Evolutionary conservation across 179 eudicot species (phyloP), one percentile per base, ranked within the genome.

Genomic region (Gypsophila paniculata): DNA sequence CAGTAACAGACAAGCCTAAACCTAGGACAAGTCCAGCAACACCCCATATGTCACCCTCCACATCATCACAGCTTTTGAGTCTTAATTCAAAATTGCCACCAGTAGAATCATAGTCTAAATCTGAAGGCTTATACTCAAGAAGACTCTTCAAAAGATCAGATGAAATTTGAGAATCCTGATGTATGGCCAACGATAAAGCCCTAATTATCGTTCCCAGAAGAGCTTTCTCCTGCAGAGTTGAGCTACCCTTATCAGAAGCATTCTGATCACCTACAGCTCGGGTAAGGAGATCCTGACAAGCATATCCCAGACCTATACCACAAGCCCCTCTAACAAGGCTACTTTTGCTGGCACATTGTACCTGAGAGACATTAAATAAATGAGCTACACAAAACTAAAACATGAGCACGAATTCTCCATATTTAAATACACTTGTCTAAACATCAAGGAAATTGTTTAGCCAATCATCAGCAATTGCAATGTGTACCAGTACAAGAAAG

Each of bases 291-390:
- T 82, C 89, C 74, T 91, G 91, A 75, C 95, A 88, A 29, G 91
- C 82, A 83, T 84, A 84, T 49, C 99, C 99, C 75, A 95, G 84
- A 62, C 96, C 99, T 76, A 95, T 78, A 74, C 89, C 96, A 81
- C 96, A 95, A 69, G 95, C 95, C 65, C 99, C 99, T 87, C 86
- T 89, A 52, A 95, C 91, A 69, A 90, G 84, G 69, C 85, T 81
- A 76, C 87, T 90, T 83, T 78, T 87, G 82, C 96, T 88, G 58
- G 73, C 65, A 55, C 81, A 78, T 74, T 87, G 85, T 76, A 89
- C 96, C 99, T 95, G 79, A 66, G 79, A 84, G 63, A 68, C 63
- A 36, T 58, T 39, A 14, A 51, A 44, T 21, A 19, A 52, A 48
- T 21, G 15, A 75, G 69, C 52, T 52, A 66, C 44, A 15, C 21